phyloP scores from a whole-genome alignment of 2,329 filamentous ascomycete species.

The Stachybotrys echinatus region DNA sequence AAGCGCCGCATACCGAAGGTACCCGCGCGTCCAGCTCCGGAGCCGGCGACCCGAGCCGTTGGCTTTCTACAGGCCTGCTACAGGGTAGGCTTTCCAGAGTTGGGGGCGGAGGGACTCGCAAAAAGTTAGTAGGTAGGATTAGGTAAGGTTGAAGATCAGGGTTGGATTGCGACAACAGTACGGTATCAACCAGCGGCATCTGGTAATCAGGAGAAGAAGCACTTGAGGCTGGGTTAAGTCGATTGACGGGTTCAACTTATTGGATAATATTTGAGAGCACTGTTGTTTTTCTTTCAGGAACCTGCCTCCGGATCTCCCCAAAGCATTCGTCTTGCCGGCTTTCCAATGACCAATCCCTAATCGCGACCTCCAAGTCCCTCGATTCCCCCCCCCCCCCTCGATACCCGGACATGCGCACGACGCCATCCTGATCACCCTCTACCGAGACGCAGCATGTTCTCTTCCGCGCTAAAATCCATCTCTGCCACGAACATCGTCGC shows the following conservation, averaged over 20 bases:
- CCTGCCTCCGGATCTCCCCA: no score
- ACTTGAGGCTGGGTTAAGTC: no score
- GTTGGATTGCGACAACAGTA: neutral
- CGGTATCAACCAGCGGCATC: no score
- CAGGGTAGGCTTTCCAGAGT: neutral
- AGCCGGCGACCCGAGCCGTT: neutral
- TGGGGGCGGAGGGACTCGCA: no score
- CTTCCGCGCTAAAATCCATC: constrained; percentile 89
- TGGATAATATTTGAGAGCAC: no score
- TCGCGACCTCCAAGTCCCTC: no score
- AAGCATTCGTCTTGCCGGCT: no score
- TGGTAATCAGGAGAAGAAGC: no score
- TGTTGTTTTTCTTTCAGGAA: no score
- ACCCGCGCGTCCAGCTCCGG: neutral
- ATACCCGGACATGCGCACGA: neutral
- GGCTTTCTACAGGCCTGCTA: neutral
- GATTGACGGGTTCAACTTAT: no score
- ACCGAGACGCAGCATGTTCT: constrained; percentile 63
- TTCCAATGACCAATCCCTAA: no score
- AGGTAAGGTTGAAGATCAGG: neutral
- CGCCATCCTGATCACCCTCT: neutral
- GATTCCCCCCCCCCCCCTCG: neutral
- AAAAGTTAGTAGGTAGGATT: neutral
- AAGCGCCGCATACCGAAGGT: neutral
- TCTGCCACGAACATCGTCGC: constrained; percentile 82